phyloP scores from a whole-genome alignment of 2,329 filamentous ascomycete genomes.

The Xylariaceae sp. region DNA sequence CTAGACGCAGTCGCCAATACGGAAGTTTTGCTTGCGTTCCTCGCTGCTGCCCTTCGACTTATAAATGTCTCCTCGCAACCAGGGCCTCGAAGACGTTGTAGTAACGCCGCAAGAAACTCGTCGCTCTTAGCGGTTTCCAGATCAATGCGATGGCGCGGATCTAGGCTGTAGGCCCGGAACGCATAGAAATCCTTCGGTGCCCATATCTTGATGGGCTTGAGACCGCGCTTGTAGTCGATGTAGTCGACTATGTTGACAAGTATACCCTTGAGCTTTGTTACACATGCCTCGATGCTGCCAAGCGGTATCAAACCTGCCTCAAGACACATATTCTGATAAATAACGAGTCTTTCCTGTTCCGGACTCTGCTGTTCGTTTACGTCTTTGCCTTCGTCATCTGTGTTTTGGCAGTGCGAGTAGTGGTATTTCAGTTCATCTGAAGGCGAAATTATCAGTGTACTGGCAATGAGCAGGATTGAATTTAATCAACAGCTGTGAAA shows the following conservation, averaged over 20 bases:
- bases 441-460: not conserved
- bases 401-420: not conserved
- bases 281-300: conserved; percentile 18
- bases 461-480: not conserved
- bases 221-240: conserved; percentile 20
- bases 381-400: not conserved
- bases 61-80: not conserved
- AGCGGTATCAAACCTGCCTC: conserved; percentile 17
- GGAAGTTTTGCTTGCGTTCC: conserved; percentile 1
- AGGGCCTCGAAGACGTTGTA: conserved; percentile 14
- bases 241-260: conserved; percentile 32
- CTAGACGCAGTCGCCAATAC: too few relatives aligned
- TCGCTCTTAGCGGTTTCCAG: conserved; percentile 13
- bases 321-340: conserved; percentile 21
- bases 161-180: conserved; percentile 22
- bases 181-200: conserved; percentile 13
- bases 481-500: not conserved
- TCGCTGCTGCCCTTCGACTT: not conserved
- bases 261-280: conserved; percentile 18
- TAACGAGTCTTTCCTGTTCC: conserved; percentile 3
- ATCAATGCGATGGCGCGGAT: conserved; percentile 16
- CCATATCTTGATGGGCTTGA: conserved; percentile 23
- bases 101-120: conserved; percentile 19
- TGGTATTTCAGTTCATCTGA: not conserved
- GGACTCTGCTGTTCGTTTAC: not conserved